Evolutionary conservation across 225 moss, liverwort and hornwort genomes (phyloP).

Genomic region (Marchantia paleacea): DNA sequence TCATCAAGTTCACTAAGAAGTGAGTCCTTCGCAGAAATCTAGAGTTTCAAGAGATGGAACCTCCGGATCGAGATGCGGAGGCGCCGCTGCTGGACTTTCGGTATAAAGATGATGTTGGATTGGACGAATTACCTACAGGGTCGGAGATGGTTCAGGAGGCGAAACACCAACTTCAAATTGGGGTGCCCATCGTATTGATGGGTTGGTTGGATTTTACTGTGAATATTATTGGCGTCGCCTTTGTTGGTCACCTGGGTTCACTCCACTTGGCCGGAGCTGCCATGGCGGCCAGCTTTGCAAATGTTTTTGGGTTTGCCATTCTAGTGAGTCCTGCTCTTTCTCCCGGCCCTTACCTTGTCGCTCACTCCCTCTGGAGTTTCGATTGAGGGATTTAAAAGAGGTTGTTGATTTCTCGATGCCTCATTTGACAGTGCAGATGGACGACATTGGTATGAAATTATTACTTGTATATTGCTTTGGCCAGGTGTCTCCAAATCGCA

Average conservation of each 20-base stretch:
- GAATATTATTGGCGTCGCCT: constrained; percentile 36
- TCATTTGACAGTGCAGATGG: neutral
- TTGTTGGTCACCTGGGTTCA: constrained; percentile 49
- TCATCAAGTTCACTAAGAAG: too few relatives aligned
- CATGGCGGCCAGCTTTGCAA: constrained; percentile 52
- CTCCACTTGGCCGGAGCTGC: constrained; percentile 46
- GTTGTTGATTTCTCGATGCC: neutral
- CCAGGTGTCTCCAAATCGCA: too few relatives aligned
- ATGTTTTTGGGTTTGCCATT: constrained; percentile 49
- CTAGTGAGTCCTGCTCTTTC: constrained; percentile 30
- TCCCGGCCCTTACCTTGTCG: too few relatives aligned
- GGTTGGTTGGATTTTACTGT: constrained; percentile 39
- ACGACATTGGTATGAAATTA: too few relatives aligned
- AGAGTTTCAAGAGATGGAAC: neutral
- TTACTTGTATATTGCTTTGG: too few relatives aligned
- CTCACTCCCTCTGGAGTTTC: neutral
- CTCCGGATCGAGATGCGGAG: constrained; percentile 1
- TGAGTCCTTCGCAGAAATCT: too few relatives aligned
- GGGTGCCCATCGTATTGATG: constrained; percentile 42
- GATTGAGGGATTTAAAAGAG: neutral
- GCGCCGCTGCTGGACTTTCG: constrained; percentile 27
- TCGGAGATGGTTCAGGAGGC: constrained; percentile 25
- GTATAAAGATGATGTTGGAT: constrained; percentile 24
- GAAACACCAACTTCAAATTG: constrained; percentile 34
- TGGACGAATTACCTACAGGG: constrained; percentile 19